A percentile compares a stretch with the other conserved stretches of the same genome.
Conservation (phyloP, 2,329 filamentous ascomycete genomes). For the Alternaria ventricosa region DNA sequence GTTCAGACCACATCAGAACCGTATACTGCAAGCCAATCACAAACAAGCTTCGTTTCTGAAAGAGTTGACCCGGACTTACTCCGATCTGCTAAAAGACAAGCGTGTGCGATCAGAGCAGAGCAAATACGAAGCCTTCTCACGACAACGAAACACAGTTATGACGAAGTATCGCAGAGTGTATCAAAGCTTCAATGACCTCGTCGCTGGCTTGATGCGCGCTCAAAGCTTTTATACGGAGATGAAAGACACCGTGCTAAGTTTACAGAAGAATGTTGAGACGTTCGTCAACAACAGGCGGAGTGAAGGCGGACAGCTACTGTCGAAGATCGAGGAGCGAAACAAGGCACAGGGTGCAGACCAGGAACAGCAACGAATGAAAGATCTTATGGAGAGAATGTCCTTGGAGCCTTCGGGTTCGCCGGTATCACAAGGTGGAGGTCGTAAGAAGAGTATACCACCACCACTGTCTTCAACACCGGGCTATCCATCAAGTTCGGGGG, state of each 20-base stretch:
- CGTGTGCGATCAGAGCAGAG: constrained; percentile 91
- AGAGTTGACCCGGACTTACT: constrained; percentile 87
- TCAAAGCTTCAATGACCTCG: constrained; percentile 89
- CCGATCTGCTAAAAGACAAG: constrained; percentile 89
- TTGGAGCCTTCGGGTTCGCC: constrained; percentile 64
- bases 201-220: constrained; percentile 83
- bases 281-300: constrained; percentile 94
- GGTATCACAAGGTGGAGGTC: constrained; percentile 36
- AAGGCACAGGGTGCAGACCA: constrained; percentile 76
- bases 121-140: constrained; percentile 88
- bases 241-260: constrained; percentile 89
- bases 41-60: constrained; percentile 96
- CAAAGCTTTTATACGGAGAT: constrained; percentile 96
- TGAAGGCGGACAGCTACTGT: constrained; percentile 88
- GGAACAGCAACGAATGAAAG: constrained; percentile 83
- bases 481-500: constrained; percentile 45
- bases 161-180: constrained; percentile 89
- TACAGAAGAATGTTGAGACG: constrained; percentile 94
- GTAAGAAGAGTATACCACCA: constrained; percentile 49
- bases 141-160: constrained; percentile 81
- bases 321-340: constrained; percentile 83
- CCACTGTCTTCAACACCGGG: constrained; percentile 43
- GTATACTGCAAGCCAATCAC: constrained; percentile 90
- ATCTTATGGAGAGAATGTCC: constrained; percentile 94
- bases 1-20: constrained; percentile 89